Base-by-base conservation (phyloP, 2,329 filamentous ascomycete species). In the Aspergillus nomiae region DNA sequence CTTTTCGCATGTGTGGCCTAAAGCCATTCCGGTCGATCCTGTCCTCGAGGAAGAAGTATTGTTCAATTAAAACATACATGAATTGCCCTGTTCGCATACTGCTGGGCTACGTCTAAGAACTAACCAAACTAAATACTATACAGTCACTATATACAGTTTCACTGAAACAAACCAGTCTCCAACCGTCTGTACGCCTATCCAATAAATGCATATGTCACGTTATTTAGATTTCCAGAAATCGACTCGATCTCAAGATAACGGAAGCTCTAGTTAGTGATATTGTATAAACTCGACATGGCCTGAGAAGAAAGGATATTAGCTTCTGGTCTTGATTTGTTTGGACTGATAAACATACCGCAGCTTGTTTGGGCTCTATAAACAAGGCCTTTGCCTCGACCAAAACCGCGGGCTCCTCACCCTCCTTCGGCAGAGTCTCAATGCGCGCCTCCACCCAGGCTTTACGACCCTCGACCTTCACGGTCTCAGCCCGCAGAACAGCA, bases 371-470 rank as follows among this genome's bases (percentile, higher is more conserved):
- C 79, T 95, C 92, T 71, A 98, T 86, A 76, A 96, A 98, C 69
- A 99, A 79, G 3, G 90, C 93, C 74, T 90, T 90, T 0, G 92
- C 94, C 79, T 96, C 92, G 9, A 90, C 92, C 63, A 97, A 77
- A 55, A 94, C 84, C 19, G 84, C 79, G 1, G 89, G 88, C 69
- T 84, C 82, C 77, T 89, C 85, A 10, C 87, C 87, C 38, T 87
- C 82, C 30, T 84, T 80, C 63, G 86, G 86, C 64, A 98, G 79
- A 60, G 92, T 89, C 84, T 97, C 93, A 71, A 98, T 89, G 69
- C 87, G 86, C 1, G 92, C 95, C 79, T 91, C 90, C 1, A 97
- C 92, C 92, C 92, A 97, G 14, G 93, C 94, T 82, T 98, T 98
- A 65, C 95, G 85, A 1, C 95, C 94, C 74, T 98, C 93, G 1